Evolutionary conservation across 73 alveolate genomes (phyloP).

Genomic region (Tetrahymena thermophila): DNA sequence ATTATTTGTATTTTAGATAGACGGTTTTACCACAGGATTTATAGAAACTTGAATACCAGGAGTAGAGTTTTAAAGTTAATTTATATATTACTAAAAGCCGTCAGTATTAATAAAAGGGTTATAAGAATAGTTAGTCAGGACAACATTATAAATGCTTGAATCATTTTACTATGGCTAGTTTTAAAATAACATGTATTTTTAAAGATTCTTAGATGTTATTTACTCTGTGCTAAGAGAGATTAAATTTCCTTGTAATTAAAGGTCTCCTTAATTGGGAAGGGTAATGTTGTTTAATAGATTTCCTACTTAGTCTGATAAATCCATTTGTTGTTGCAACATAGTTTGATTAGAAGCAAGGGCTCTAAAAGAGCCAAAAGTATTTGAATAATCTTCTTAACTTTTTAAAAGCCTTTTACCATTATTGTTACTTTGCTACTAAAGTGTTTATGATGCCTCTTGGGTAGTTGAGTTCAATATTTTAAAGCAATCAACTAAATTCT

Average conservation of each 20-base stretch:
- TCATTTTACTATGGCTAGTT: background rate
- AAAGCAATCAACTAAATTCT: no score
- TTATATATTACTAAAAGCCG: background rate
- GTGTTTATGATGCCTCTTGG: no score
- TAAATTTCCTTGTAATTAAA: background rate
- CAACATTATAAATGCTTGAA: background rate
- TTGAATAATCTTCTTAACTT: background rate
- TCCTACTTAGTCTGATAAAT: background rate
- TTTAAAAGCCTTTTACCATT: background rate
- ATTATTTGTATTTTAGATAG: no score
- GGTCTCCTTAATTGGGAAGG: background rate
- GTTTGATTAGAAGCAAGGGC: background rate
- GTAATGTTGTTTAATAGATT: background rate
- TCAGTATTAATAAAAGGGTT: background rate
- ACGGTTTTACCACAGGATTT: background rate
- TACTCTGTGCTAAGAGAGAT: background rate
- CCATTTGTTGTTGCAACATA: background rate
- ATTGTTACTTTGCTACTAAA: background rate
- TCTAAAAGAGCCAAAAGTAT: background rate
- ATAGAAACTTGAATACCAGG: background rate
- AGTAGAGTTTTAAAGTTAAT: background rate
- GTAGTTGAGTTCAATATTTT: no score
- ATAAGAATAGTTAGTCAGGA: background rate
- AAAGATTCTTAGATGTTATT: background rate
- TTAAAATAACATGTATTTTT: background rate